These are phyloP conservation scores for Neostapfia colusana DNA, from an alignment of 176 grass and related monocot genomes.

Conservation along the genomic window DNA sequence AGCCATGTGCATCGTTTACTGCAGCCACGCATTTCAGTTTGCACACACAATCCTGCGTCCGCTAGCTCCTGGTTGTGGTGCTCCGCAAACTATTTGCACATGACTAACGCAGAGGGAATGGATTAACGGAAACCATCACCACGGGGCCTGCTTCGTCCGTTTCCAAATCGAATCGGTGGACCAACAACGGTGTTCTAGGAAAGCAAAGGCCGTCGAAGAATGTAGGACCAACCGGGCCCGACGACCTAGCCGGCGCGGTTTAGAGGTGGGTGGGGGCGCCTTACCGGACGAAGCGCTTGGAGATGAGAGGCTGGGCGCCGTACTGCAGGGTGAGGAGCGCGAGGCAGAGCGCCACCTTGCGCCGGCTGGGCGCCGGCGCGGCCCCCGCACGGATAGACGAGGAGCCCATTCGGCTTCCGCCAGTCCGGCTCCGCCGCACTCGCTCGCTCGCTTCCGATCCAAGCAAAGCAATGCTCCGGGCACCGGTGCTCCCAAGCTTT, in stretches of 20 bases:
- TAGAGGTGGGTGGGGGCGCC: background rate
- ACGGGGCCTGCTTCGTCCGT: background rate
- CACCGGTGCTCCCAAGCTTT: background rate
- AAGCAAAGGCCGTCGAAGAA: background rate
- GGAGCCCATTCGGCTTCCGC: conserved; percentile 37
- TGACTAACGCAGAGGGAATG: background rate
- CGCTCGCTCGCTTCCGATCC: conserved; percentile 24
- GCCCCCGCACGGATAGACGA: conserved; percentile 18
- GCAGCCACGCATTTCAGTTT: background rate
- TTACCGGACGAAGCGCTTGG: conserved; percentile 89
- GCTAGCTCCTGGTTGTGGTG: background rate
- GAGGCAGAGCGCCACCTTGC: conserved; percentile 76
- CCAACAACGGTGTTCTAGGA: background rate
- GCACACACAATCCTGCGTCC: background rate
- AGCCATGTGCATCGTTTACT: conserved; percentile 6
- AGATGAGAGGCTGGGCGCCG: conserved; percentile 93
- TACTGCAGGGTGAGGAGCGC: conserved; percentile 87
- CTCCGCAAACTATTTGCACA: background rate
- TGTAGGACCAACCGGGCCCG: background rate
- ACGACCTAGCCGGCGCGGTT: background rate
- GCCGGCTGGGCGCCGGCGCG: conserved; percentile 36
- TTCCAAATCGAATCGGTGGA: conserved; percentile 10
- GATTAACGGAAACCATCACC: background rate
- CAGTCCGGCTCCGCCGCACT: background rate
- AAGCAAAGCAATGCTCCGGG: conserved; percentile 16